phyloP scores from a whole-genome alignment of 1,284 basidiomycete genomes.

The Austropuccinia psidii region DNA sequence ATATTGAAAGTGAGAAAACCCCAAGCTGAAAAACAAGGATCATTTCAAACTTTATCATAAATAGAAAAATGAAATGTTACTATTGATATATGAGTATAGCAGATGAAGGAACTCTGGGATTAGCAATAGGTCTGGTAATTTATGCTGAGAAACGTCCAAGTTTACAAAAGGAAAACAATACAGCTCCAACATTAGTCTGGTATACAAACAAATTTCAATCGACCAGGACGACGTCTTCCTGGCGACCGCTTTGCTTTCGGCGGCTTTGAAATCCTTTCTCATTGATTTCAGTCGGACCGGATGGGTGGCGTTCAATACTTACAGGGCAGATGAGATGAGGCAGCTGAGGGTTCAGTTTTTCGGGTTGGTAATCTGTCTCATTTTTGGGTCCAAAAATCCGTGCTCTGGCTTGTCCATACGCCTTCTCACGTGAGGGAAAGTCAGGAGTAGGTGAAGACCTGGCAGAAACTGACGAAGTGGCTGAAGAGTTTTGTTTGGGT shows the following conservation, averaged over 20 bases:
- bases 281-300: not conserved
- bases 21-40: too few relatives aligned
- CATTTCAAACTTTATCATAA: too few relatives aligned
- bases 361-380: not conserved
- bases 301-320: conserved; percentile 18
- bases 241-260: conserved; percentile 3
- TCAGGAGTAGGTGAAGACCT: not conserved
- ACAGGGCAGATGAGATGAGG: not conserved
- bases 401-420: conserved; percentile 22
- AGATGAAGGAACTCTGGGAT: too few relatives aligned
- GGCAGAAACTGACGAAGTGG: not conserved
- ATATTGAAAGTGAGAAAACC: too few relatives aligned
- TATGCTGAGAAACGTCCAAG: too few relatives aligned
- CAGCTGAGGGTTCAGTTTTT: not conserved
- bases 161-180: too few relatives aligned
- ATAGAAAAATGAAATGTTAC: too few relatives aligned
- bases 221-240: too few relatives aligned
- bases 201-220: too few relatives aligned
- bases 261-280: conserved; percentile 30
- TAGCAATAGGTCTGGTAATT: too few relatives aligned
- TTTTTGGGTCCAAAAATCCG: conserved; percentile 14
- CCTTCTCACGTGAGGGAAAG: conserved; percentile 12
- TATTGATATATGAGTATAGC: too few relatives aligned
- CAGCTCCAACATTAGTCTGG: too few relatives aligned
- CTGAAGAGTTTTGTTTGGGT: not conserved